Evolutionary conservation across 208 protist genomes (phyloP).

Genomic region (Blastocrithidia nonstop): DNA sequence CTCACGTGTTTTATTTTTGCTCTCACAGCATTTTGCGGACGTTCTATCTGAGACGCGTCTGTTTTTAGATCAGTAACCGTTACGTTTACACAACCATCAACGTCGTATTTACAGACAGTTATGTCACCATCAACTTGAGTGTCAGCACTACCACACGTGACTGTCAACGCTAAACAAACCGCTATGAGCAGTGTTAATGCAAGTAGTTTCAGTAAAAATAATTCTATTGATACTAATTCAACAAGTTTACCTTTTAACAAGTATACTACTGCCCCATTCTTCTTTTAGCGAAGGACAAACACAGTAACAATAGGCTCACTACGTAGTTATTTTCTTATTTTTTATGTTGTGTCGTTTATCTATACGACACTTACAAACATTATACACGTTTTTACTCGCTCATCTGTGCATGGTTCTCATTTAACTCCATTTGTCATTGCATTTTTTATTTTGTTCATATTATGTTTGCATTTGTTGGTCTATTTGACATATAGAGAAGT

Average conservation of each 20-base stretch:
- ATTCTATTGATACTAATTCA: too few species aligned
- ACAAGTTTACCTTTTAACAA: too few species aligned
- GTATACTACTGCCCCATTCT: too few species aligned
- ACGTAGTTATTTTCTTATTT: slow-evolving; percentile 28
- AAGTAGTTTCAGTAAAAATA: too few species aligned
- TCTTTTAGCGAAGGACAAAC: too few species aligned
- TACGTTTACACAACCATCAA: slow-evolving; percentile 7
- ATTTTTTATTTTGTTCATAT: slow-evolving; percentile 21
- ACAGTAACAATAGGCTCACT: too few species aligned
- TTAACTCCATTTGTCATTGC: slow-evolving; percentile 8
- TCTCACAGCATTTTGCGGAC: slow-evolving; percentile 19
- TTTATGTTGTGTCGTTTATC: slow-evolving; percentile 13
- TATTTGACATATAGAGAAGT: slow-evolving; percentile 23
- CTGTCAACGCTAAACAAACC: too few species aligned
- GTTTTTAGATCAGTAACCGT: slow-evolving; percentile 20
- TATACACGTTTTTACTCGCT: slow-evolving; percentile 15
- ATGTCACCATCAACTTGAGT: neutral
- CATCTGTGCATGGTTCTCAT: slow-evolving; percentile 2
- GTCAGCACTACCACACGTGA: too few species aligned
- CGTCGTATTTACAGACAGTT: slow-evolving; percentile 5
- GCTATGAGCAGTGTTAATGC: too few species aligned
- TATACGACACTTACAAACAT: slow-evolving; percentile 47
- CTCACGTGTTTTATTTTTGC: slow-evolving; percentile 42
- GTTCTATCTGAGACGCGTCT: slow-evolving; percentile 24
- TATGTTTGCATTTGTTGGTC: slow-evolving; percentile 28